Conservation (phyloP, 192 early-diverging fungal genomes). For the Diversispora eburnea region DNA sequence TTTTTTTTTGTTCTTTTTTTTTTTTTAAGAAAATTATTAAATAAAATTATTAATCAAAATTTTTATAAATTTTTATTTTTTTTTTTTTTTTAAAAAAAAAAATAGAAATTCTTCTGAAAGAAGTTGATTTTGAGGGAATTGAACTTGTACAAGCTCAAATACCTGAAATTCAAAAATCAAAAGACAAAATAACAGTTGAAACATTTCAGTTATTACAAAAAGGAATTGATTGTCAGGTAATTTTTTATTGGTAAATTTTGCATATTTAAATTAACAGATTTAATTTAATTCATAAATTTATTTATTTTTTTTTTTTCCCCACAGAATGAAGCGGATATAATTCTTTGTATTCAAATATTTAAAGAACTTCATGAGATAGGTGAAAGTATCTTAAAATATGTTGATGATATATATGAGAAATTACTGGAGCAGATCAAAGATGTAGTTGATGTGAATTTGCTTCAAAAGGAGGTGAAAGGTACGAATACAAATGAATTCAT, state of each 20-base stretch:
- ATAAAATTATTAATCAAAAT: no score
- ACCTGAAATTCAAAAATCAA: constrained; percentile 42
- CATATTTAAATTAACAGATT: not conserved
- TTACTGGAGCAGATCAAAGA: constrained; percentile 45
- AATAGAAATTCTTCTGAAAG: constrained; percentile 51
- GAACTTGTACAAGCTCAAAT: constrained; percentile 58
- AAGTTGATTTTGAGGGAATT: constrained; percentile 63
- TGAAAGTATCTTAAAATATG: constrained; percentile 37
- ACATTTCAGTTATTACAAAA: constrained; percentile 49
- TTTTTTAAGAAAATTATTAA: not conserved
- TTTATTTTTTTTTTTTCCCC: not conserved
- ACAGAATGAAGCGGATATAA: constrained; percentile 49
- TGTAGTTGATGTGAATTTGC: constrained; percentile 45
- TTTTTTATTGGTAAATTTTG: not conserved
- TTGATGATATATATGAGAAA: constrained; percentile 36
- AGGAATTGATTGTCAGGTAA: constrained; percentile 37
- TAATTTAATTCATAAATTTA: not conserved
- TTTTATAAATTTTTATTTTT: no score
- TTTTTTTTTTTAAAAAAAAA: not conserved
- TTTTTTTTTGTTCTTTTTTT: not conserved
- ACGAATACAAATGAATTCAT: not conserved
- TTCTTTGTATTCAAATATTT: constrained; percentile 51
- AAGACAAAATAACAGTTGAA: constrained; percentile 42
- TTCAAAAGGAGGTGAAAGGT: constrained; percentile 55
- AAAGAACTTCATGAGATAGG: constrained; percentile 49